Base-by-base conservation (phyloP, 2,329 filamentous ascomycete genomes). In the Talaromyces sp. region DNA sequence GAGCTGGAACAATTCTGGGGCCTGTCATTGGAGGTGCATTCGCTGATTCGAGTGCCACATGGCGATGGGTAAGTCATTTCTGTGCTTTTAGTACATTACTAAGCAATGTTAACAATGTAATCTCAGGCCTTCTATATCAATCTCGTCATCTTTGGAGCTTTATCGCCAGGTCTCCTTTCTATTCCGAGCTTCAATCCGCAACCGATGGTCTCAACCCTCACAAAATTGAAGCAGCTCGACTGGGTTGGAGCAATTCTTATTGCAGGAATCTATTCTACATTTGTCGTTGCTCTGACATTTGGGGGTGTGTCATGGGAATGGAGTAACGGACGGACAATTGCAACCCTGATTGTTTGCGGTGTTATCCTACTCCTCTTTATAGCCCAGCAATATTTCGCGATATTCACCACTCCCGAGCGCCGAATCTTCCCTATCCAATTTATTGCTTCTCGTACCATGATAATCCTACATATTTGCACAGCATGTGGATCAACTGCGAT, bases 71-170 rank as follows among this genome's bases (percentile, higher is more conserved):
- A n/a, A n/a, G n/a, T n/a, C n/a, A n/a, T n/a, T n/a, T n/a, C n/a
- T n/a, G n/a, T n/a, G n/a, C n/a, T n/a, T n/a, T n/a, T n/a, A n/a
- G n/a, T n/a, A n/a, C n/a, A n/a, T n/a, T n/a, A n/a, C n/a, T n/a
- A n/a, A n/a, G n/a, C n/a, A n/a, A n/a, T n/a, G n/a, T n/a, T n/a
- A n/a, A n/a, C n/a, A n/a, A n/a, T n/a, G n/a, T n/a, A n/a, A n/a
- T n/a, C n/a, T n/a, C n/a, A n/a, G n/a, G n/a, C 53, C 59, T 59
- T 64, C 64, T 85, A 85, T 63, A 78, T 84, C 68, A 84, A 84
- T 63, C 70, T 84, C 0, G 64, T 74, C 22, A 67, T 79, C 51
- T 71, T 78, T 1, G 80, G 71, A n/a, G 63, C 74, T 11, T 68
- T 73, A 28, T 66, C 73, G 5, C 75, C 78, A n/a, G 1, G 70